phyloP scores from a whole-genome alignment of 441 rosid genomes.

The Gossypium gossypioides region DNA sequence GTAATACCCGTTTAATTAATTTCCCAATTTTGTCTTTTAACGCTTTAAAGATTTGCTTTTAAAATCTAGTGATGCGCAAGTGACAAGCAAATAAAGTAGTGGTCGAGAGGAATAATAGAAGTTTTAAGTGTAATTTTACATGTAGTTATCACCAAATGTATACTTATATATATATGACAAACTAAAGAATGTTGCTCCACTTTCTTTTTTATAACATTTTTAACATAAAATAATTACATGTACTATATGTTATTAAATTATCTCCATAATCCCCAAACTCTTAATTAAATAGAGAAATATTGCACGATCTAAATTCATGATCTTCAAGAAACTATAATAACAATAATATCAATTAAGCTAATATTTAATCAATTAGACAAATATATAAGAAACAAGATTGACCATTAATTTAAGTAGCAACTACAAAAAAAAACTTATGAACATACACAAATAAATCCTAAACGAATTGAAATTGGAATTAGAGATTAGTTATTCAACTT shows the following conservation, averaged over 20 bases:
- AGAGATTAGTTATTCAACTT: neutral
- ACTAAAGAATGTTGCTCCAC: neutral
- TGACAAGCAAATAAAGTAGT: neutral
- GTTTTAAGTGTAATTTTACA: neutral
- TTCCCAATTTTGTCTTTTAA: neutral
- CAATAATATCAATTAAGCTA: no score
- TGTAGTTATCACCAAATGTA: neutral
- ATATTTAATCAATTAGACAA: no score
- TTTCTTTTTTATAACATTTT: neutral
- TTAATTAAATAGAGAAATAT: no score
- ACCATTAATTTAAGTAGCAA: no score
- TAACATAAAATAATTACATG: no score
- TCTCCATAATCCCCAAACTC: no score
- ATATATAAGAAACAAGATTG: no score
- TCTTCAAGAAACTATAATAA: no score
- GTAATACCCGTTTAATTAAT: neutral
- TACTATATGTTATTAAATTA: neutral
- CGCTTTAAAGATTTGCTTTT: neutral
- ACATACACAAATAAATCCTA: neutral
- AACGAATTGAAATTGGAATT: neutral
- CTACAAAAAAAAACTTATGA: no score
- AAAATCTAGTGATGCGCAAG: neutral
- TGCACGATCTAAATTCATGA: no score
- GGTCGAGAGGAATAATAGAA: no score
- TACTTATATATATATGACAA: neutral